Evolutionary conservation across 78 protist species (phyloP).

Genomic region (Capsaspora owczarzaki): DNA sequence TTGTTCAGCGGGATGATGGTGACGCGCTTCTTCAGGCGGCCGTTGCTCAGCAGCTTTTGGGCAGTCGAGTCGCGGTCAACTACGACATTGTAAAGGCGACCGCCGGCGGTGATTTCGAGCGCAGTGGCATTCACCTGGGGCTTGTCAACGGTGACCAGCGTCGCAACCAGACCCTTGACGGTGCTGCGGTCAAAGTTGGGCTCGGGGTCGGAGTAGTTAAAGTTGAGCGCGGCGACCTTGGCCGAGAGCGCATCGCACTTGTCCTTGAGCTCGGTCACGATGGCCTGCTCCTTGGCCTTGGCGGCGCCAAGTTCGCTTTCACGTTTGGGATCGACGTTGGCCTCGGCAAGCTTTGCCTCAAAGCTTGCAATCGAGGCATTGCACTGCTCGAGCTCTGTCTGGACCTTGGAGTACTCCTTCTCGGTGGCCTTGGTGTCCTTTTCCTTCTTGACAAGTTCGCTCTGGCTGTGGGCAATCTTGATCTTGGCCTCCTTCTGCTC

Average conservation of each 20-base stretch:
- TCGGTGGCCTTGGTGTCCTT: not conserved
- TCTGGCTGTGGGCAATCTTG: constrained; percentile 26
- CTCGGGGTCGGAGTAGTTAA: constrained; percentile 65
- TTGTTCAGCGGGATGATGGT: constrained; percentile 95
- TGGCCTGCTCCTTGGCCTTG: constrained; percentile 6
- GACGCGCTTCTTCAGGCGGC: constrained; percentile 68
- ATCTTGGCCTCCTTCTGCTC: constrained; percentile 39
- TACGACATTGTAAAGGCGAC: constrained; percentile 81
- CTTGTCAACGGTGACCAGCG: constrained; percentile 53
- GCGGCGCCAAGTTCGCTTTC: not conserved
- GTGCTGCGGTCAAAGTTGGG: constrained; percentile 50
- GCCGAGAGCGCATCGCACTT: not conserved
- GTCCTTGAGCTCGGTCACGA: no score
- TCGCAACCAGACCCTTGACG: constrained; percentile 77
- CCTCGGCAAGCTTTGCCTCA: not conserved
- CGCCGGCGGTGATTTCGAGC: constrained; percentile 85
- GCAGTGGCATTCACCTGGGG: constrained; percentile 46
- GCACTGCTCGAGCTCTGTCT: not conserved
- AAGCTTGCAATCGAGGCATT: not conserved
- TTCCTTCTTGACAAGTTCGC: constrained; percentile 15
- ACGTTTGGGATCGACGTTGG: not conserved
- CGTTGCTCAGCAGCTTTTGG: constrained; percentile 62
- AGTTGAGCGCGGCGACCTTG: constrained; percentile 7
- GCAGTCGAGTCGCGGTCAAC: constrained; percentile 81
- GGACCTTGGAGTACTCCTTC: not conserved